Conservation (phyloP, 2,329 filamentous ascomycete species). For the Fusarium piperis region DNA sequence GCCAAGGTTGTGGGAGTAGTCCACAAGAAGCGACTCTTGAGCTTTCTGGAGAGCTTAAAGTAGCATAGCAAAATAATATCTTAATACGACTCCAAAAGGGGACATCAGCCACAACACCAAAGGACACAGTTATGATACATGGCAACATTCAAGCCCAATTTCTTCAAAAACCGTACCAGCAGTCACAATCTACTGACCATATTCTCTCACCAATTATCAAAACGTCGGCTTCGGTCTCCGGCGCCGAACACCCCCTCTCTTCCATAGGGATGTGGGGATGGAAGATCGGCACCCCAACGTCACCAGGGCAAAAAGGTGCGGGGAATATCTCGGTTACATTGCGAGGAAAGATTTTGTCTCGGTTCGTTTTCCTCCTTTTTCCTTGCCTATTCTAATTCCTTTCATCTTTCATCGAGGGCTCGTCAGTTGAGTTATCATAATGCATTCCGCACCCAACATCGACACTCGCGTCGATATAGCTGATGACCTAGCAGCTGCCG, state of each 20-base stretch:
- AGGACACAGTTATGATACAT: no score
- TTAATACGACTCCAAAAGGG: no score
- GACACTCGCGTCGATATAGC: constrained; percentile 5
- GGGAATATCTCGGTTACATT: constrained; percentile 7
- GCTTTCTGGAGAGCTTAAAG: constrained; percentile 3
- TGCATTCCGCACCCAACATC: constrained; percentile 12
- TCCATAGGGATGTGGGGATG: background rate
- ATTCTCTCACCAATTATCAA: background rate
- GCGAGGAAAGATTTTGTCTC: constrained; percentile 8
- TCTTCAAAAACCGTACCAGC: no score
- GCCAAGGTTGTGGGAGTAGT: constrained; percentile 9
- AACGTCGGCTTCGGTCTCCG: background rate
- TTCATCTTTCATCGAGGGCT: background rate
- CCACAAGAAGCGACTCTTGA: background rate
- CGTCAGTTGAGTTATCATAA: background rate
- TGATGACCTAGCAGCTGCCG: constrained; percentile 1
- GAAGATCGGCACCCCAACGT: background rate
- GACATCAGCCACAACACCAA: no score
- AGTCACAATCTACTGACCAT: no score
- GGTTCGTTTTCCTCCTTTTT: constrained; percentile 3
- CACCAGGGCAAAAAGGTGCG: constrained; percentile 12
- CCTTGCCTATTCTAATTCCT: background rate
- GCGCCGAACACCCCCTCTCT: background rate
- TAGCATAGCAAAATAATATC: background rate
- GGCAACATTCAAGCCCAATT: no score